Conservation (phyloP, 2,329 filamentous ascomycete species). For the Xylariales sp. region DNA sequence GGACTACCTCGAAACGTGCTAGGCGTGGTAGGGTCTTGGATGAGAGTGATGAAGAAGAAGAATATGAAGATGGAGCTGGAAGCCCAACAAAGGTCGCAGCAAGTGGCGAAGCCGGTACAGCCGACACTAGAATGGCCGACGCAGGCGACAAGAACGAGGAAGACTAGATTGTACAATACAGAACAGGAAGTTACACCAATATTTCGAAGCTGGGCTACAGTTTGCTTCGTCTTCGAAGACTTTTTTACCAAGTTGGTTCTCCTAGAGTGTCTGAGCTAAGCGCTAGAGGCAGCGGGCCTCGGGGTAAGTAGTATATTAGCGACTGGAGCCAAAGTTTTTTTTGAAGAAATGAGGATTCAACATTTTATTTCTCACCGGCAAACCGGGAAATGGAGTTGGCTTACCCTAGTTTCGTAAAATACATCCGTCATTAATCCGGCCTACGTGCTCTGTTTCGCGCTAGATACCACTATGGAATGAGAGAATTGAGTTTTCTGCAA, state of each 20-base stretch:
- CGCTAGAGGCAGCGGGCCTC: constrained; percentile 22
- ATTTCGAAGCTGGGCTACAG: constrained; percentile 1
- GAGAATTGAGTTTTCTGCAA: too few relatives aligned
- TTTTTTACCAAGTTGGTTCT: constrained; percentile 9
- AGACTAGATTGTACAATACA: constrained; percentile 43
- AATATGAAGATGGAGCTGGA: constrained; percentile 48
- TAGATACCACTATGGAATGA: not conserved
- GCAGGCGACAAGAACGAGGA: constrained; percentile 52
- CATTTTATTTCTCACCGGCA: not conserved
- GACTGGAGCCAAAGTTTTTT: constrained; percentile 6
- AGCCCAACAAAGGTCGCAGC: constrained; percentile 40
- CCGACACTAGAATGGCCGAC: constrained; percentile 52
- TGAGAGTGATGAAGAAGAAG: constrained; percentile 67
- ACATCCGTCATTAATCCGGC: not conserved
- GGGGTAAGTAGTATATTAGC: constrained; percentile 25
- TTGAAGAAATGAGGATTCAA: constrained; percentile 6
- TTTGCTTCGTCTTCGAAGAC: not conserved
- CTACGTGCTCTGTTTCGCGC: not conserved
- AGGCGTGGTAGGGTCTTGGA: constrained; percentile 64
- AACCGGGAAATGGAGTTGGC: not conserved
- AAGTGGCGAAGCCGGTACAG: constrained; percentile 38
- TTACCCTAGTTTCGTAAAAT: not conserved
- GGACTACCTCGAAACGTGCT: constrained; percentile 54
- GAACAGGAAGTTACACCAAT: not conserved
- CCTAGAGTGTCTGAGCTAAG: constrained; percentile 18